Conservation (phyloP, 2,329 filamentous ascomycete genomes). For the Fusarium denticulatum region DNA sequence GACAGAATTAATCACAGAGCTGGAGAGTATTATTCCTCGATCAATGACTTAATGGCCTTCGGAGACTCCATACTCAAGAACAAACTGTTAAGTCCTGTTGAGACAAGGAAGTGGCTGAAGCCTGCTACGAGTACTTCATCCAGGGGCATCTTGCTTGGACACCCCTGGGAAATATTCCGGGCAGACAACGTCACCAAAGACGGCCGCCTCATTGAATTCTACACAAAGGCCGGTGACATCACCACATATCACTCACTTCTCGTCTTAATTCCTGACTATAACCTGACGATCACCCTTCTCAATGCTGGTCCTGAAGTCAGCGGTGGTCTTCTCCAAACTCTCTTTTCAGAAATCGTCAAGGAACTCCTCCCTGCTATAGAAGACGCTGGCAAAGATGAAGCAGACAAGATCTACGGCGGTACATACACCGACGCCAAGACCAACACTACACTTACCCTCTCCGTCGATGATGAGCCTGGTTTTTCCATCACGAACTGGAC, state of each 20-base stretch:
- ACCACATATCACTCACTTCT: constrained; percentile 7
- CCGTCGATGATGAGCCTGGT: not conserved
- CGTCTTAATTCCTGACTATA: constrained; percentile 4
- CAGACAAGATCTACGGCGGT: not conserved
- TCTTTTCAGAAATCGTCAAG: not conserved
- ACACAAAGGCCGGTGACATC: constrained; percentile 15
- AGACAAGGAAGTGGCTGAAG: constrained; percentile 22
- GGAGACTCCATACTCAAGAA: not conserved
- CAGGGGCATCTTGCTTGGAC: not conserved
- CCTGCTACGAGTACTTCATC: constrained; percentile 4
- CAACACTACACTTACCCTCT: not conserved
- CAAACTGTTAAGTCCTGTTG: not conserved
- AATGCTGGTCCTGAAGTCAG: not conserved
- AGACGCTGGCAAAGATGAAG: constrained; percentile 12
- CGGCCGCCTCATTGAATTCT: constrained; percentile 13
- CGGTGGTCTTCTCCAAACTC: not conserved
- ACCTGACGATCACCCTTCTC: not conserved
- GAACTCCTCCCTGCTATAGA: constrained; percentile 1
- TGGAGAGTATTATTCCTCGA: constrained; percentile 5
- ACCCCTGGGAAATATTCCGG: constrained; percentile 18
- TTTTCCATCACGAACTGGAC: constrained; percentile 15
- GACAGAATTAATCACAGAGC: too few relatives aligned
- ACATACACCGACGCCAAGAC: not conserved
- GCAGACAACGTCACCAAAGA: constrained; percentile 19
- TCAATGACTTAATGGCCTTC: constrained; percentile 13